phyloP scores from a whole-genome alignment of 371 early-diverging fungal species.

The Parasitella parasitica region DNA sequence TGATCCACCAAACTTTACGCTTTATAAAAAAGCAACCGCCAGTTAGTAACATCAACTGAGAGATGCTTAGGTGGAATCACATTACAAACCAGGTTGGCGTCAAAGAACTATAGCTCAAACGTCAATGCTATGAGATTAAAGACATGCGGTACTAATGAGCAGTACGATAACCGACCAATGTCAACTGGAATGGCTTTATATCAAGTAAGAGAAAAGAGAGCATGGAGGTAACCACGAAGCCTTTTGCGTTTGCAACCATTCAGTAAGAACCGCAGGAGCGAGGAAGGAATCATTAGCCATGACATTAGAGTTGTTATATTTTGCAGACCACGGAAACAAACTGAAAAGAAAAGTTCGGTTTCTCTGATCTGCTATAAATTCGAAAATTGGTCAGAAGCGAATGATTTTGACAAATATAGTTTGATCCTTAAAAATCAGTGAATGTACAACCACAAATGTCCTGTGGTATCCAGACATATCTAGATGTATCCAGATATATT shows the following conservation, averaged over 20 bases:
- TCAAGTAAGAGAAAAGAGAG: background rate
- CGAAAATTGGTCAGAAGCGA: no score
- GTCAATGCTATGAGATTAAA: conserved; percentile 10
- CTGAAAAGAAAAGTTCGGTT: background rate
- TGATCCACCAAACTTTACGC: conserved; percentile 6
- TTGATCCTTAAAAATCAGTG: no score
- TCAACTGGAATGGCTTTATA: conserved; percentile 3
- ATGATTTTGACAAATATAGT: no score
- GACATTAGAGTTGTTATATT: background rate
- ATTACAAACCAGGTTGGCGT: conserved; percentile 10
- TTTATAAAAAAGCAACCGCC: conserved; percentile 12
- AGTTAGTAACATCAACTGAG: conserved; percentile 5
- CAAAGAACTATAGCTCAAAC: conserved; percentile 13
- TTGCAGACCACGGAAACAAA: background rate
- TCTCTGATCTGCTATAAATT: no score
- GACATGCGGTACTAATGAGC: conserved; percentile 16
- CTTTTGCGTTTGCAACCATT: background rate
- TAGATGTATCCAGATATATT: no score
- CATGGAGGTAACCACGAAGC: background rate
- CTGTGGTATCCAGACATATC: no score
- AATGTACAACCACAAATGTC: no score
- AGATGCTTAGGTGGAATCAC: conserved; percentile 12
- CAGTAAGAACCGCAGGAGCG: background rate
- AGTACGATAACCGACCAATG: conserved; percentile 7
- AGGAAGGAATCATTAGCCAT: background rate